These are phyloP conservation scores for Oryza rufipogon DNA, from an alignment of 176 grass and related monocot genomes.

Conservation along the genomic window DNA sequence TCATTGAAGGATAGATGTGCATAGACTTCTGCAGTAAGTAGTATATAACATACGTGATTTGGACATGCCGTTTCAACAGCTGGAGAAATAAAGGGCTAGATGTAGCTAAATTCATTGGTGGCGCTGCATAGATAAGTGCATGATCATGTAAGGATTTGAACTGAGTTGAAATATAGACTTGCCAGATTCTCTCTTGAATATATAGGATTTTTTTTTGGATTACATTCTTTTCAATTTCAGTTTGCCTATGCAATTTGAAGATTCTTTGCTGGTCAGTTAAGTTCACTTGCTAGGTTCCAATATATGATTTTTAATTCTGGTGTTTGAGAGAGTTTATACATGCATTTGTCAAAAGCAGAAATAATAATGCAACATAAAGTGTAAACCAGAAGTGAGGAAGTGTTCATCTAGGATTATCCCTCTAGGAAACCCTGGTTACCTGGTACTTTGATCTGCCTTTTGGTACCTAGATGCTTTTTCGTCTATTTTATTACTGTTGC, in stretches of 20 bases:
- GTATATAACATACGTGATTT: constrained; percentile 32
- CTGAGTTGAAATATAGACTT: constrained; percentile 23
- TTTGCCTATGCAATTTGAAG: neutral
- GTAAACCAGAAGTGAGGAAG: neutral
- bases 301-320: neutral
- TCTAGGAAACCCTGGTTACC: neutral
- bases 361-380: neutral
- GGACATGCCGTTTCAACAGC: neutral
- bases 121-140: neutral
- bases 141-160: constrained; percentile 39
- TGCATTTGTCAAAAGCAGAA: neutral
- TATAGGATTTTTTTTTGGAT: neutral
- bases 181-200: neutral
- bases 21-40: constrained; percentile 33
- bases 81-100: constrained; percentile 7
- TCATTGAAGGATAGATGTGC: constrained; percentile 83
- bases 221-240: neutral
- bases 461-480: neutral
- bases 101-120: constrained; percentile 24
- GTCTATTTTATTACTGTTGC: neutral
- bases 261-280: neutral
- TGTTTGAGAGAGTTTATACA: neutral
- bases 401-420: constrained; percentile 9
- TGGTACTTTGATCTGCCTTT: constrained; percentile 7
- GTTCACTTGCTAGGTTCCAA: neutral